Evolutionary conservation across 805 yeast genomes (phyloP).

Genomic region (Nakazawaea ambrosiae): DNA sequence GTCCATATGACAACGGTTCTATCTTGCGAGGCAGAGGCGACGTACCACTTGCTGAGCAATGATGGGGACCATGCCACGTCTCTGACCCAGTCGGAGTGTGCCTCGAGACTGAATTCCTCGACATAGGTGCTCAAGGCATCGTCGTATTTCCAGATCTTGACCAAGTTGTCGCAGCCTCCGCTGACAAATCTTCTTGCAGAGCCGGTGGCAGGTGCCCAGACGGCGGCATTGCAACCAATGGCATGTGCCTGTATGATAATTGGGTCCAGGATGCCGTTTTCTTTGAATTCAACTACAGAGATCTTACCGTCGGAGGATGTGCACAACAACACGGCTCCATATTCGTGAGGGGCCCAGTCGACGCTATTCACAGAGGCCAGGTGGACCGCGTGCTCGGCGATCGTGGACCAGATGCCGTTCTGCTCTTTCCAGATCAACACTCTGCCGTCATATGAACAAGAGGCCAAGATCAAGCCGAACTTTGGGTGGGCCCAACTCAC

Average conservation of each 20-base stretch:
- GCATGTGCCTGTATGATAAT: constrained; percentile 73
- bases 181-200: constrained; percentile 67
- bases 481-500: constrained; percentile 99
- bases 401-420: constrained; percentile 78
- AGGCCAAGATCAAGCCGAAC: constrained; percentile 90
- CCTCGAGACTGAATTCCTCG: constrained; percentile 72
- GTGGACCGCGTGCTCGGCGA: constrained; percentile 82
- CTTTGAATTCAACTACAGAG: constrained; percentile 84
- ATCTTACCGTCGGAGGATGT: constrained; percentile 92
- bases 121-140: constrained; percentile 48
- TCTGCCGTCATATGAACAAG: constrained; percentile 93
- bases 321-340: constrained; percentile 85
- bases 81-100: constrained; percentile 97
- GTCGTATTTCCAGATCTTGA: constrained; percentile 81
- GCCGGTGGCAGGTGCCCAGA: constrained; percentile 69
- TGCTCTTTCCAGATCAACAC: constrained; percentile 95
- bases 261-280: constrained; percentile 74
- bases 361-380: constrained; percentile 93
- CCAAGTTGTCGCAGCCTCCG: constrained; percentile 93
- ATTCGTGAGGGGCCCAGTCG: constrained; percentile 96
- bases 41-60: constrained; percentile 74
- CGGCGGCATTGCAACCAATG: constrained; percentile 89
- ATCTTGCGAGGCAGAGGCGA: constrained; percentile 97
- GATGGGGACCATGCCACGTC: constrained; percentile 99
- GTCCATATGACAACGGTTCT: constrained; percentile 94